Base-by-base conservation (phyloP, 1,284 basidiomycete genomes). In the Bothia castanella region DNA sequence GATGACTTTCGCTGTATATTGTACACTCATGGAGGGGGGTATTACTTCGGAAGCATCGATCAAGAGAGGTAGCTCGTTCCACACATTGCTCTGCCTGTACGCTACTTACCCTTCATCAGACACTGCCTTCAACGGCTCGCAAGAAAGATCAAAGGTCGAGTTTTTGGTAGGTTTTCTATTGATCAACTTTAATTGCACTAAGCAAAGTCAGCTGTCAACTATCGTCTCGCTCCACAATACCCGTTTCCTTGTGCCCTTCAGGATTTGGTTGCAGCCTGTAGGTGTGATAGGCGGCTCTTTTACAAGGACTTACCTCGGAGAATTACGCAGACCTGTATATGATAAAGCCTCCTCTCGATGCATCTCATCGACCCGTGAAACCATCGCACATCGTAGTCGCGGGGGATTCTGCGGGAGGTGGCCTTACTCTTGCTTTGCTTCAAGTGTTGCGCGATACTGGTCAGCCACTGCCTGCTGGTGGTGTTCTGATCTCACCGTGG, bases 181-280 rank as follows among this genome's bases (percentile, higher is more conserved):
- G 32, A n/a, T 21, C 29, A 4, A 20, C 5, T 5, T 17, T 35
- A 2, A 14, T 35, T 50, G 20, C 40, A 45, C 32, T 47, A 21
- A 49, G 3, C 19, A 42, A 29, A 39, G 34, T 56, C 69, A 84
- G 92, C 92, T 35, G 81, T 96, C 55, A 92, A 93, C 61, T 97
- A 97, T 66, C 80, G 93, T 36, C 81, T 94, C 36, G 85, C 94
- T 12, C 94, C 94, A 0, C 93, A 97, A 69, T 97, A 95, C 59
- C 96, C 96, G 0, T 99, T 97, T 70, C 96, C 96, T 0, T 98
- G 96, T 60, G 92, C 89, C 0, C 72, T 98, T 14, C 92, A 96
- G 63, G 94, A 97, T 68, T 74, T 85, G 42, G 63, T 97, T 11
- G 89, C 93, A 2, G 86, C 92, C 6, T 97, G 88, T 85, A 61